Conservation (phyloP, 257 asterid species). For the Solanum paucissectum region DNA sequence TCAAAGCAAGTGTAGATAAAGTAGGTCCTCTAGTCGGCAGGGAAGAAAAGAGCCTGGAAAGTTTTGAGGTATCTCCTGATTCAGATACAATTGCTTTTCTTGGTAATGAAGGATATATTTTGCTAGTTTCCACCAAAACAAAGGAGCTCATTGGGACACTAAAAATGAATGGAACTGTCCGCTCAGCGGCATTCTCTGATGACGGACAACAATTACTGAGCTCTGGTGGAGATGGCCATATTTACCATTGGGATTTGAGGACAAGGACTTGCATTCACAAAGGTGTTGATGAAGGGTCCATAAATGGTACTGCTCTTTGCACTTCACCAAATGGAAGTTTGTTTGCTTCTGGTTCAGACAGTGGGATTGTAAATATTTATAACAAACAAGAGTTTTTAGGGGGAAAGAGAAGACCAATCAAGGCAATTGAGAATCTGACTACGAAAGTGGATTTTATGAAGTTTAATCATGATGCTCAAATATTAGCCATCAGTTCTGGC, state of each 20-base stretch:
- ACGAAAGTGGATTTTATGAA: constrained; percentile 73
- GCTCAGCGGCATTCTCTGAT: constrained; percentile 62
- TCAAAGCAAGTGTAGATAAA: constrained; percentile 58
- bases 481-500: constrained; percentile 70
- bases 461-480: constrained; percentile 62
- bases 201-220: constrained; percentile 61
- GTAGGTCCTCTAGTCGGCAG: constrained; percentile 79
- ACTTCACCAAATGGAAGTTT: constrained; percentile 53
- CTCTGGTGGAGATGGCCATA: constrained; percentile 83
- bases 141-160: constrained; percentile 78
- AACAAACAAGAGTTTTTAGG: constrained; percentile 55
- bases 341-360: constrained; percentile 93
- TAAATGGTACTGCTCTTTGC: constrained; percentile 62
- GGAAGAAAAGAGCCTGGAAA: constrained; percentile 92
- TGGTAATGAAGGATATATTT: constrained; percentile 81
- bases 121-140: constrained; percentile 71
- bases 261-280: constrained; percentile 70
- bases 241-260: constrained; percentile 84
- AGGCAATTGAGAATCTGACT: constrained; percentile 63
- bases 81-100: constrained; percentile 71
- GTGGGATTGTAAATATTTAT: constrained; percentile 78
- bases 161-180: constrained; percentile 86
- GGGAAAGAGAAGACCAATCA: constrained; percentile 74
- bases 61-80: constrained; percentile 93
- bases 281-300: constrained; percentile 90